phyloP scores from a whole-genome alignment of 2,329 filamentous ascomycete genomes.

The Cercospora sp. region DNA sequence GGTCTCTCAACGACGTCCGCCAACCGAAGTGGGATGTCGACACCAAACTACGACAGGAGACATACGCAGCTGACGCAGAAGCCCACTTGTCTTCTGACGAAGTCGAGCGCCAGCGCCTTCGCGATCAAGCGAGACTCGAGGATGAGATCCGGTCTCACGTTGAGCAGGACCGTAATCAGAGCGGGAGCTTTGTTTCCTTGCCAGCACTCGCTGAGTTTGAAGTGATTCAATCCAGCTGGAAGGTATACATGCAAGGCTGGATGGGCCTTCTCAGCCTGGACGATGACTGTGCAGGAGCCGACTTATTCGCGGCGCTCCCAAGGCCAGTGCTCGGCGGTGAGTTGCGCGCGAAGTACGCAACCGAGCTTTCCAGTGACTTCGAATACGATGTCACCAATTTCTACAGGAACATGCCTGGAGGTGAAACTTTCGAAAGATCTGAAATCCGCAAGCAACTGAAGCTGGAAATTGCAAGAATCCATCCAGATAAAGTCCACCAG shows the following conservation, averaged over 20 bases:
- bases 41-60: neutral
- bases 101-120: neutral
- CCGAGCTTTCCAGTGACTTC: neutral
- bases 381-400: slow-evolving; percentile 13
- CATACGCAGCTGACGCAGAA: neutral
- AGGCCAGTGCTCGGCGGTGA: slow-evolving; percentile 2
- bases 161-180: neutral
- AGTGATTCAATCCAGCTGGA: slow-evolving; percentile 9
- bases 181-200: neutral
- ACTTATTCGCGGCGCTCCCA: neutral
- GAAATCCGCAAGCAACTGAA: slow-evolving; percentile 10
- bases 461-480: slow-evolving; percentile 5
- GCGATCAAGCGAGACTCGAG: slow-evolving; percentile 2
- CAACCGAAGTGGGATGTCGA: neutral
- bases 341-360: neutral
- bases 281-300: neutral
- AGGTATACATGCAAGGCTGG: slow-evolving; percentile 7
- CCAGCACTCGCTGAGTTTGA: neutral
- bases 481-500: slow-evolving; percentile 11
- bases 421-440: neutral
- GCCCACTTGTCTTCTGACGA: neutral
- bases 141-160: slow-evolving; percentile 1
- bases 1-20: neutral
- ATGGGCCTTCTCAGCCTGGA: slow-evolving; percentile 5
- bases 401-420: slow-evolving; percentile 13